Conservation (phyloP, 345 rosid species). For the Arabidopsis arenosa region DNA sequence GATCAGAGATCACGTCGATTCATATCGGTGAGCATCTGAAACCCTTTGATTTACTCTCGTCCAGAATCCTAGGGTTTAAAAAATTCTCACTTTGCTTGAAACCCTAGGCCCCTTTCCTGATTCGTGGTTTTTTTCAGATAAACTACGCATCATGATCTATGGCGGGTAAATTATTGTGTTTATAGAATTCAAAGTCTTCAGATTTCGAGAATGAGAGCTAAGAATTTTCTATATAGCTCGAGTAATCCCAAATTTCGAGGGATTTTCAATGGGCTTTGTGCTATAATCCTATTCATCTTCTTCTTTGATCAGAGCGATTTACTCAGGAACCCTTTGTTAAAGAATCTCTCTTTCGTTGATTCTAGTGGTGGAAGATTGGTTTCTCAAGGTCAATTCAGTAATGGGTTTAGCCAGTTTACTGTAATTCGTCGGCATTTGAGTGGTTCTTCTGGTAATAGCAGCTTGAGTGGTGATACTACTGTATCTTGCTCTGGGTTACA, state of each 20-base stretch:
- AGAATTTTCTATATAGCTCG: conserved; percentile 37
- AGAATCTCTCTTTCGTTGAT: conserved; percentile 37
- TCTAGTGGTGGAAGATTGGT: conserved; percentile 16
- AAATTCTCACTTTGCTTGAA: conserved; percentile 1
- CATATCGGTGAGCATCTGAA: conserved; percentile 15
- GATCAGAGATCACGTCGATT: conserved; percentile 21
- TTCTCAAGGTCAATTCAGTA: conserved; percentile 24
- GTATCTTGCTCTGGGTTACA: conserved; percentile 54
- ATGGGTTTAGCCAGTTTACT: conserved; percentile 41
- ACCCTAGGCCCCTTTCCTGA: neutral
- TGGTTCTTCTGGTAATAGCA: conserved; percentile 36
- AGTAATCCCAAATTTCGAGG: conserved; percentile 51
- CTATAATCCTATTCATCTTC: conserved; percentile 46
- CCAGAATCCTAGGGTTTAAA: conserved; percentile 25
- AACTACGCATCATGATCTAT: neutral
- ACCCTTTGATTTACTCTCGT: neutral
- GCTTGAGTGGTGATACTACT: conserved; percentile 41
- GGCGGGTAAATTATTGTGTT: conserved; percentile 4
- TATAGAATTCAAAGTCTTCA: neutral
- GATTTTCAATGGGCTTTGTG: conserved; percentile 52
- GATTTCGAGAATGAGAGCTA: conserved; percentile 42
- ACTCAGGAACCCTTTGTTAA: conserved; percentile 43
- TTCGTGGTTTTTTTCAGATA: neutral
- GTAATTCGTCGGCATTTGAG: conserved; percentile 45
- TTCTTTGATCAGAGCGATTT: conserved; percentile 42